Evolutionary conservation across 2,329 filamentous ascomycete species (phyloP).

Genomic region (Diplodia sapinea): DNA sequence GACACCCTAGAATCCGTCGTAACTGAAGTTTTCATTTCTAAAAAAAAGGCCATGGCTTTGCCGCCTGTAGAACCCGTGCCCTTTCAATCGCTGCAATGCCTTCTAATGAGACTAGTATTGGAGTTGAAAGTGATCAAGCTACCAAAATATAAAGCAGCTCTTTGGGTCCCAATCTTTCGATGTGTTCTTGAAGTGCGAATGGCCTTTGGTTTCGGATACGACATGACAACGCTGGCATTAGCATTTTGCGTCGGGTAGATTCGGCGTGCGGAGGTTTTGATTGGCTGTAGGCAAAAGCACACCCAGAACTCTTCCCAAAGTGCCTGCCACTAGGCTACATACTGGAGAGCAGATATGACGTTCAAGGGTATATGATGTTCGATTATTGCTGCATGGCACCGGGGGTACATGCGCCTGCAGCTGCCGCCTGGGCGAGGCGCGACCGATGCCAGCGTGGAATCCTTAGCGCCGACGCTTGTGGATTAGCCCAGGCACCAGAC

Average conservation of each 20-base stretch:
- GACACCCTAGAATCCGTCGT: too few relatives aligned
- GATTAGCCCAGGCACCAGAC: background rate
- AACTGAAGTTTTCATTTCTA: too few relatives aligned
- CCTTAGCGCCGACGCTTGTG: background rate
- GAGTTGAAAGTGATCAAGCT: too few relatives aligned
- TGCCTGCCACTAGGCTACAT: background rate
- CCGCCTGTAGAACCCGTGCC: too few relatives aligned
- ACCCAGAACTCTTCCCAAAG: background rate
- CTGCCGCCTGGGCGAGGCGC: background rate
- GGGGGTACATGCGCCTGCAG: background rate
- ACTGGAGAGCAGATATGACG: background rate
- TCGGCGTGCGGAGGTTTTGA: slow-evolving; percentile 7
- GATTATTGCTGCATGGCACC: background rate
- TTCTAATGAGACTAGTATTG: too few relatives aligned
- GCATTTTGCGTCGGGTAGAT: background rate
- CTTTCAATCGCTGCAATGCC: too few relatives aligned
- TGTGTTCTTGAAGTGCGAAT: too few relatives aligned
- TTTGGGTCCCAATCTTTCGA: too few relatives aligned
- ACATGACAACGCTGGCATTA: too few relatives aligned
- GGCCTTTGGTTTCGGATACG: too few relatives aligned
- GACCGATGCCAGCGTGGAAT: background rate
- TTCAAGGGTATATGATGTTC: background rate
- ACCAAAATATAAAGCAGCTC: too few relatives aligned
- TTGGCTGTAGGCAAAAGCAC: background rate
- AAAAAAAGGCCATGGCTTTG: too few relatives aligned